Conservation (phyloP, 108 stramenopile species). For the Asterionellopsis glacialis region DNA sequence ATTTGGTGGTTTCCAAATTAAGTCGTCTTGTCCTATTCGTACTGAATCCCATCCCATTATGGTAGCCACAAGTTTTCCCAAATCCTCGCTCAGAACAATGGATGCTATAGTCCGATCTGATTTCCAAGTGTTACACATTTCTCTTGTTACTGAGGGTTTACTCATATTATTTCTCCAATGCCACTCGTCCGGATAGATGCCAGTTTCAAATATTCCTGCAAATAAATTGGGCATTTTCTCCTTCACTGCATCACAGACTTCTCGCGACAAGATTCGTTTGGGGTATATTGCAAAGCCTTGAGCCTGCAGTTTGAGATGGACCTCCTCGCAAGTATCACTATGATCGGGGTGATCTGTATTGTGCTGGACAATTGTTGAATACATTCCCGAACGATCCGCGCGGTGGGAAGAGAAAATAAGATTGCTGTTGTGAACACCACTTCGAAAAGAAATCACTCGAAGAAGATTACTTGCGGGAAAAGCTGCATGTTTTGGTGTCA, state of each 20-base stretch:
- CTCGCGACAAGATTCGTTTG: constrained; percentile 3
- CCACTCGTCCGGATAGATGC: constrained; percentile 69
- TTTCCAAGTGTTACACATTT: constrained; percentile 72
- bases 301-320: no score
- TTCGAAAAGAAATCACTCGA: no score
- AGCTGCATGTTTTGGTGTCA: no score
- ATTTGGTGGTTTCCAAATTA: constrained; percentile 56
- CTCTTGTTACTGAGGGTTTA: constrained; percentile 26
- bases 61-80: constrained; percentile 29
- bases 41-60: constrained; percentile 51
- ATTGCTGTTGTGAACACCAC: no score
- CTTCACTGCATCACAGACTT: background rate
- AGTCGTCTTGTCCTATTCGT: constrained; percentile 65
- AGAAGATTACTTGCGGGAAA: no score
- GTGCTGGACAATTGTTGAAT: no score
- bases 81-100: constrained; percentile 27
- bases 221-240: constrained; percentile 24
- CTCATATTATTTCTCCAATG: constrained; percentile 53
- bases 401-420: no score
- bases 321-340: no score
- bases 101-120: constrained; percentile 28
- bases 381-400: no score
- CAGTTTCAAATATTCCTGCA: constrained; percentile 51
- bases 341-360: no score
- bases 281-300: background rate